phyloP scores from a whole-genome alignment of 257 asterid species.

The Fraxinus pennsylvanica region DNA sequence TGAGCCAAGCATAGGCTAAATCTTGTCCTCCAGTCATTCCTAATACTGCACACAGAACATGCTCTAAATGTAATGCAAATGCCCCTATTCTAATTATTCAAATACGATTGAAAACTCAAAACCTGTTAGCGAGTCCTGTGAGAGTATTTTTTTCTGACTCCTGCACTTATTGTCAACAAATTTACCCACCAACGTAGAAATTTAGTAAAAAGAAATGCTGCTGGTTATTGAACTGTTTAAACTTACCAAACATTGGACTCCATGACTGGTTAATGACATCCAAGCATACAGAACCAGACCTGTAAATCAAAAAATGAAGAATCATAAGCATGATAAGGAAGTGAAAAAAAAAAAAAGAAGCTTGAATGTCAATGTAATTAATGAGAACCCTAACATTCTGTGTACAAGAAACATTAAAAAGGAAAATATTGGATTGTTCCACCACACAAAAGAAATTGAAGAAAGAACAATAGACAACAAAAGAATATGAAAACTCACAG shows the following conservation, averaged over 20 bases:
- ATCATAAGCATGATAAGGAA: conserved; percentile 4
- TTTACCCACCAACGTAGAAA: neutral
- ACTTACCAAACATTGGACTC: conserved; percentile 95
- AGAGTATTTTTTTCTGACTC: neutral
- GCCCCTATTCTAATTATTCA: neutral
- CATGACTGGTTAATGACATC: conserved; percentile 93
- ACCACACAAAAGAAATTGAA: neutral
- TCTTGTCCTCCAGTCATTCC: neutral
- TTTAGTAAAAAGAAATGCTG: neutral
- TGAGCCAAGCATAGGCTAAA: too few species aligned
- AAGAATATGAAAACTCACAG: conserved; percentile 48
- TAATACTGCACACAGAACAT: neutral
- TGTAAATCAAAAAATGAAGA: conserved; percentile 30
- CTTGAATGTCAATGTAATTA: neutral
- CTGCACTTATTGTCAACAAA: neutral
- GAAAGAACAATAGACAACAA: neutral
- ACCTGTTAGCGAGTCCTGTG: neutral
- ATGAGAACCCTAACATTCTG: neutral
- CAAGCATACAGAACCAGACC: conserved; percentile 94
- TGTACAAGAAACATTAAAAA: neutral
- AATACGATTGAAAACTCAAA: neutral
- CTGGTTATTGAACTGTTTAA: neutral
- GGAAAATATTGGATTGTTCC: neutral
- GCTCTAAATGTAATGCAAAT: neutral
- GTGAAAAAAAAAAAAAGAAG: neutral